Evolutionary conservation across 106 monocot species (phyloP), one percentile per base, ranked within the genome.

Genomic region (Dioscorea alata): DNA sequence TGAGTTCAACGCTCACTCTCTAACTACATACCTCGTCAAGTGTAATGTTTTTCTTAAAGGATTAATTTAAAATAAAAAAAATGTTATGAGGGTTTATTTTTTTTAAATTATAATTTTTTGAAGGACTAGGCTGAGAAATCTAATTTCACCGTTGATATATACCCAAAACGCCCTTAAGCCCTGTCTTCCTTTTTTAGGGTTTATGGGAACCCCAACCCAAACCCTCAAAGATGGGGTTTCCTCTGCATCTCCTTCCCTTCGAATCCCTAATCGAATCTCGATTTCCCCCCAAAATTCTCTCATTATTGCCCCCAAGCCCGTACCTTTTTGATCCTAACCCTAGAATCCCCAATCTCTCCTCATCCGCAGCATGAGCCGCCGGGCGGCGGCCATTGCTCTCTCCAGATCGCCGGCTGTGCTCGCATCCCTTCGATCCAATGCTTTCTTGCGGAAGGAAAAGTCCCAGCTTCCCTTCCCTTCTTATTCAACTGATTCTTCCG

Each of bases 331-430:
- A 49, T 32, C 32, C 32, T 56, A 28, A 9, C 58, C 25, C 50
- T 51, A 32, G 15, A 23, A 8, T 24, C 63, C 22, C 34, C 68
- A 20, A 31, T 25, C n/a, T 22, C 58, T 6, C 50, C 31, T 34
- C 73, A 48, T 48, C 69, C 53, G 23, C 62, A 70, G 62, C 34
- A 84, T 84, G 76, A 76, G 72, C 73, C 67, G 84, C 24, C 80
- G 79, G 25, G 68, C 53, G 68, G 79, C 76, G 68, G 76, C 75
- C 51, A 49, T 59, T 4, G 24, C 52, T 25, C 31, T 80, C 66
- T 49, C 16, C 60, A 64, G 23, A 23, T 64, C 74, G 57, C 48
- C 64, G 59, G 50, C 50, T 64, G 59, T 54, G 25, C 19, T 31
- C 31, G 4, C 66, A 2, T 59, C 28, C 49, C 49, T 48, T 19